Conservation (phyloP, 2,329 filamentous ascomycete species). For the Xylaria arbuscula region DNA sequence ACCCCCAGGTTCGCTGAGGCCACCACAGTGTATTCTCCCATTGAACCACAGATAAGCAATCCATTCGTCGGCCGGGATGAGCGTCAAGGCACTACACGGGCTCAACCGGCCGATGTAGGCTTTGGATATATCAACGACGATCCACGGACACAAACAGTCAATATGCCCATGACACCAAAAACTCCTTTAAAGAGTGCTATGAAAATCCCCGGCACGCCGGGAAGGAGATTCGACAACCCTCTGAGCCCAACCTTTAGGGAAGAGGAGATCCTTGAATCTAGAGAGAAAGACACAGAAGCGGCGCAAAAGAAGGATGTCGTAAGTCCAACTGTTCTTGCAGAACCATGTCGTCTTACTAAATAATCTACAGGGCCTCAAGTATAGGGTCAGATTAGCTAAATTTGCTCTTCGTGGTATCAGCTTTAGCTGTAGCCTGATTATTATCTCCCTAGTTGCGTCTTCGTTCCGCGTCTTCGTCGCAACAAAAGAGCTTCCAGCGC, state of each 20-base stretch:
- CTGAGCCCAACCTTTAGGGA: constrained; percentile 92
- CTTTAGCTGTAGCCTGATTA: constrained; percentile 96
- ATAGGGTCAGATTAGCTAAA: constrained; percentile 90
- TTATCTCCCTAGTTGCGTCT: constrained; percentile 88
- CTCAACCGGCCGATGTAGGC: constrained; percentile 85
- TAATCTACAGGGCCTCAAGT: constrained; percentile 82
- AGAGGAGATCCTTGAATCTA: constrained; percentile 87
- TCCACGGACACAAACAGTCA: constrained; percentile 65
- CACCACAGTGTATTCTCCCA: constrained; percentile 80
- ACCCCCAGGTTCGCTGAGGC: constrained; percentile 85
- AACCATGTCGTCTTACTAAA: constrained; percentile 50
- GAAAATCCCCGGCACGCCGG: constrained; percentile 86
- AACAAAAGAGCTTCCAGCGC: constrained; percentile 76
- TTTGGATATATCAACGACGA: constrained; percentile 86
- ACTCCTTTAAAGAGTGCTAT: constrained; percentile 91
- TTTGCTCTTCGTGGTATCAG: constrained; percentile 94
- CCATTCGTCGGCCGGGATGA: constrained; percentile 68
- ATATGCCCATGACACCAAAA: constrained; percentile 74
- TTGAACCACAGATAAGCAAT: constrained; percentile 65
- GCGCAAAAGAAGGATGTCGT: constrained; percentile 90
- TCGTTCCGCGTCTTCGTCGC: constrained; percentile 93
- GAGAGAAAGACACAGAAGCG: constrained; percentile 83
- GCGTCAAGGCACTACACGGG: constrained; percentile 66
- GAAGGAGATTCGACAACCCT: constrained; percentile 76
- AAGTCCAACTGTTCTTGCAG: constrained; percentile 55